Conservation (phyloP, 345 rosid genomes). For the Pugionium dolabratum region DNA sequence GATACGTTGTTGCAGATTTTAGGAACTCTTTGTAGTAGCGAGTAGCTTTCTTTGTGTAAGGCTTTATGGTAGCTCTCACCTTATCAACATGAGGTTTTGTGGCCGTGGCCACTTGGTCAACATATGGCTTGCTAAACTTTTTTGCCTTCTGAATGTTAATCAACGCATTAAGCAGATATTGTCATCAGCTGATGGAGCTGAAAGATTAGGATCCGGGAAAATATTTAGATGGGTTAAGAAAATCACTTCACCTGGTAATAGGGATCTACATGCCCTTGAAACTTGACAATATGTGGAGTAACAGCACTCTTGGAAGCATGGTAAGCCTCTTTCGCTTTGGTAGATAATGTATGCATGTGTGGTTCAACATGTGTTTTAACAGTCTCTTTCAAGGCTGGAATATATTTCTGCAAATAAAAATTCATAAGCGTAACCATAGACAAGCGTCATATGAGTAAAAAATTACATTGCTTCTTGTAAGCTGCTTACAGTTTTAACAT, state of each 20-base stretch:
- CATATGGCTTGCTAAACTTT: constrained; percentile 79
- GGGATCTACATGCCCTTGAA: constrained; percentile 44
- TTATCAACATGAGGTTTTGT: constrained; percentile 90
- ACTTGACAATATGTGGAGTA: constrained; percentile 59
- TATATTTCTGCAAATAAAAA: constrained; percentile 61
- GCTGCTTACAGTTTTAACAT: constrained; percentile 65
- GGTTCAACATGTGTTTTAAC: constrained; percentile 60
- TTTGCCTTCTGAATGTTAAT: constrained; percentile 61
- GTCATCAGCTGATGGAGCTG: background rate
- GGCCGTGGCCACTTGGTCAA: constrained; percentile 75
- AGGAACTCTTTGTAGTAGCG: constrained; percentile 68
- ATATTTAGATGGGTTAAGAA: background rate
- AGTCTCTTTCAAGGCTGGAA: constrained; percentile 63
- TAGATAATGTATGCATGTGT: constrained; percentile 56
- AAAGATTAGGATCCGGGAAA: background rate
- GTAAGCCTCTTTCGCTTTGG: constrained; percentile 55
- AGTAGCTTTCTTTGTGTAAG: constrained; percentile 64
- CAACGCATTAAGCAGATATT: background rate
- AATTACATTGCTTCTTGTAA: background rate
- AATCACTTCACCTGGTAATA: constrained; percentile 34
- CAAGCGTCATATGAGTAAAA: constrained; percentile 2
- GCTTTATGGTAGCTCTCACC: constrained; percentile 63
- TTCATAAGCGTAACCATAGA: constrained; percentile 18
- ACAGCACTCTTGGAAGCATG: constrained; percentile 57
- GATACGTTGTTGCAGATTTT: constrained; percentile 80